A percentile compares a stretch with the other conserved stretches of the same genome.
Conservation (phyloP, 129 eudicot species). For the Flaveria brownii region DNA sequence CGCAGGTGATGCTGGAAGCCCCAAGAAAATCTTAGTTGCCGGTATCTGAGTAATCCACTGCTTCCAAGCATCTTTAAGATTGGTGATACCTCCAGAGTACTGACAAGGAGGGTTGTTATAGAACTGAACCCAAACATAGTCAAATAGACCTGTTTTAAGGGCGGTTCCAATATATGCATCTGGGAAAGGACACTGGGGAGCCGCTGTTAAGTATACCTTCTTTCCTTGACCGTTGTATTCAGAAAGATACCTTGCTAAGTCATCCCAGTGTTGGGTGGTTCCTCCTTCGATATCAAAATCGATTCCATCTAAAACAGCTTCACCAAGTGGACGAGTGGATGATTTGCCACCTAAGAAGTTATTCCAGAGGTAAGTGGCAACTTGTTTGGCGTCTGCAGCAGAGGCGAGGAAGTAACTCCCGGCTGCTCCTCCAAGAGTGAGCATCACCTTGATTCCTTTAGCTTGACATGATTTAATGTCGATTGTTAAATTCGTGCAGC, state of each 20-base stretch:
- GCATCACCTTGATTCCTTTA: conserved; percentile 35
- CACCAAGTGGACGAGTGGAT: conserved; percentile 36
- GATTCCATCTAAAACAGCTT: conserved; percentile 41
- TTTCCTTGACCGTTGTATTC: conserved; percentile 19
- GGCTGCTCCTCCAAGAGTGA: conserved; percentile 41
- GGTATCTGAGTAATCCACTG: conserved; percentile 34
- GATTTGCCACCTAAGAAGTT: conserved; percentile 44
- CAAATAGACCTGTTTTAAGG: conserved; percentile 39
- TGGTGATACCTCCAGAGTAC: conserved; percentile 23
- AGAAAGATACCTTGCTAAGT: conserved; percentile 37
- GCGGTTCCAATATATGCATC: conserved; percentile 39
- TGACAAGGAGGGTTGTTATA: conserved; percentile 43
- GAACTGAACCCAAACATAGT: conserved; percentile 38
- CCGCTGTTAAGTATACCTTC: conserved; percentile 40
- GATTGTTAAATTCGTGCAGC: conserved; percentile 30
- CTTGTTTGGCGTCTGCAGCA: conserved; percentile 36
- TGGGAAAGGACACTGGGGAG: conserved; percentile 49
- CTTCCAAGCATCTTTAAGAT: conserved; percentile 38
- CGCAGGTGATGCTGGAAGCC: conserved; percentile 43
- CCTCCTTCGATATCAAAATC: conserved; percentile 48
- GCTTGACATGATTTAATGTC: conserved; percentile 38
- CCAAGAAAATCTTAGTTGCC: conserved; percentile 39
- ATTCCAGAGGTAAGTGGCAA: conserved; percentile 41
- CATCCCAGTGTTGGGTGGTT: conserved; percentile 32
- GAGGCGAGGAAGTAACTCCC: conserved; percentile 38